Base-by-base conservation (phyloP, 2,329 filamentous ascomycete species). In the Aspergillus proliferans region DNA sequence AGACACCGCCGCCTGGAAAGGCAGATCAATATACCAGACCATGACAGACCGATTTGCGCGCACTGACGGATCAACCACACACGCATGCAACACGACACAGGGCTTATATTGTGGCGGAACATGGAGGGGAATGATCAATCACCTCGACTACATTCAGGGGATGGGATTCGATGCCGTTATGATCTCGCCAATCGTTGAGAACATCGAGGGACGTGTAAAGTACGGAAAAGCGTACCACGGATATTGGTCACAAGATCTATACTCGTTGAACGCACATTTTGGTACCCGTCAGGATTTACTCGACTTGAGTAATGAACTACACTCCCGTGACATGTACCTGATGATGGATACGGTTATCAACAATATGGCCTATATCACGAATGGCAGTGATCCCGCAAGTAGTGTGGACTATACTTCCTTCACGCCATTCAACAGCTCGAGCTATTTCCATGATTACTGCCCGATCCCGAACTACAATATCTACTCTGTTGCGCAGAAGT, bases 261-360 rank as follows among this genome's bases (percentile, higher is more conserved):
- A 78, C 50, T 50, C 62, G 1, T 51, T 79, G 39, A 79, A 80
- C 55, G 59, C 65, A 3, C 71, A 77, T 50, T 79, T 77, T 49
- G 77, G 77, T 4, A 72, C 70, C 10, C 65, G 64, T 22, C 64
- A 69, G 26, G 76, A 79, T 53, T 59, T 80, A 47, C 68, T 72
- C 33, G 72, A 70, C 43, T 59, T 80, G 8, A 71, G 70, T 34
- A 62, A 59, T 26, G 70, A 73, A 7, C 59, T 78, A 9, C 76
- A 79, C 57, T 54, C 52, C 12, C 68, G 62, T 54, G 73, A 68
- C 50, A 79, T 74, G 75, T 77, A 74, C 52, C 55, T 80, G 9
- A 78, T 79, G 76, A 68, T 77, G 42, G 76, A 79, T 52, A 70
- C 76, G 2, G 76, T 78, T 8, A 70, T 75, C 36, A 79, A 79